Evolutionary conservation across 768 basidiomycete species (phyloP), one percentile per base, ranked within the genome.

Genomic region (Amanita polypyramis): DNA sequence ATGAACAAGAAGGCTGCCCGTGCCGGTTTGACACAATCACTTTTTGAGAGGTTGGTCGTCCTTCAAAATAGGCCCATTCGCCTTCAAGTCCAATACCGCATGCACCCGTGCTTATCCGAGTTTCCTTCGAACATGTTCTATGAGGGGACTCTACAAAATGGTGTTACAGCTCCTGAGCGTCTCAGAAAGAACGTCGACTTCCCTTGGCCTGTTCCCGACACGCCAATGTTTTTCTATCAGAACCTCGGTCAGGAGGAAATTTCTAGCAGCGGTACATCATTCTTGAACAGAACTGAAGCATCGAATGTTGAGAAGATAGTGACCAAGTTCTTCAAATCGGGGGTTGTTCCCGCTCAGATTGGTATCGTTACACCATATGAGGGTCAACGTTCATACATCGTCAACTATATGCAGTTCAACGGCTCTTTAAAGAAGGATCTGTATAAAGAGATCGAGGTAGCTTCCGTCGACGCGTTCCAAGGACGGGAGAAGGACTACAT

Each of bases 41-140:
- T 99, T 15, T 99, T 99, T 57, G 96, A 99, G 62, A 86, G 96
- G 38, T 83, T 99, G 40, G 93, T 99, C 53, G 76, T 97, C 38
- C 83, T 98, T 50, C 83, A 85, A 27, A 99, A 99, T 65, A 79
- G 93, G 23, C 96, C 96, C 17, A 99, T 99, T 60, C 92, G 96
- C 47, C 80, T 99, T 23, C 95, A 98, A 67, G 96, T 99, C 23
- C 96, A 99, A 66, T 99, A 99, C 61, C 94, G 96, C 65, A 99
- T 99, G 96, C 96, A 99, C 62, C 96, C 96, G 6, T 98, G 95
- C 64, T 73, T 98, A 45, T 98, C 96, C 37, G 94, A 98, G 66
- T 99, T 99, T 72, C 95, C 96, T 2, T 95, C 92, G 51, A 99
- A 99, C 67, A 99, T 99, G 96, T 98, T 99, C 72, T 99, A 99